phyloP scores from a whole-genome alignment of 1,284 basidiomycete genomes.

The Ceratobasidium sp. region DNA sequence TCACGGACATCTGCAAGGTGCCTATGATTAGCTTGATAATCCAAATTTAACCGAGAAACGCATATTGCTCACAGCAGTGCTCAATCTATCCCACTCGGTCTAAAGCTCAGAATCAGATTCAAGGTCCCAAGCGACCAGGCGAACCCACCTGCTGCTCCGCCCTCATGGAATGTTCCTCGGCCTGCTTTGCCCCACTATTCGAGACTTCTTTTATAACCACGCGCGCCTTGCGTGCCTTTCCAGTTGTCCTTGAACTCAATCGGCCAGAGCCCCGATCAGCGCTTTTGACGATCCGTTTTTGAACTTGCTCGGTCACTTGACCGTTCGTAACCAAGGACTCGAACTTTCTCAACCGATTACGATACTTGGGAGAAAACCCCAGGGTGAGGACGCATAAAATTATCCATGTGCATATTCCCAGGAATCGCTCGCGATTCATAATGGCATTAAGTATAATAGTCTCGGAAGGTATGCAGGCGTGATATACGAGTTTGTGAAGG shows the following conservation, averaged over 20 bases:
- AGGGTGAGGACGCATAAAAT: constrained; percentile 9
- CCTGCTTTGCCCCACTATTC: background rate
- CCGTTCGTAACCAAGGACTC: background rate
- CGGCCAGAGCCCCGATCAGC: background rate
- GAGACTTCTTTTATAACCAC: background rate
- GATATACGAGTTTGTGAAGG: no score
- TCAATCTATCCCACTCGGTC: constrained; percentile 23
- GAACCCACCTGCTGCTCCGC: background rate
- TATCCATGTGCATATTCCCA: background rate
- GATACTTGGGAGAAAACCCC: constrained; percentile 24
- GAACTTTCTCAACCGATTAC: background rate
- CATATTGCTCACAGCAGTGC: constrained; percentile 3
- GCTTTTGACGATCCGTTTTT: background rate
- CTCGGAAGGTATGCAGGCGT: no score
- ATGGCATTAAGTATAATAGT: no score
- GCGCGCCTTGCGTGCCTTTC: background rate
- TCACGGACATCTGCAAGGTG: constrained; percentile 5
- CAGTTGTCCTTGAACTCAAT: background rate
- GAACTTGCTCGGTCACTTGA: background rate
- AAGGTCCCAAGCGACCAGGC: no score
- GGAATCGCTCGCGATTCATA: background rate
- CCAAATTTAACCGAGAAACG: background rate
- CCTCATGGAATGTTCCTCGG: background rate
- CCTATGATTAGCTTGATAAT: background rate
- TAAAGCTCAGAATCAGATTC: background rate